Conservation (phyloP, 2,329 filamentous ascomycete species). For the Penicillium capsulatum region DNA sequence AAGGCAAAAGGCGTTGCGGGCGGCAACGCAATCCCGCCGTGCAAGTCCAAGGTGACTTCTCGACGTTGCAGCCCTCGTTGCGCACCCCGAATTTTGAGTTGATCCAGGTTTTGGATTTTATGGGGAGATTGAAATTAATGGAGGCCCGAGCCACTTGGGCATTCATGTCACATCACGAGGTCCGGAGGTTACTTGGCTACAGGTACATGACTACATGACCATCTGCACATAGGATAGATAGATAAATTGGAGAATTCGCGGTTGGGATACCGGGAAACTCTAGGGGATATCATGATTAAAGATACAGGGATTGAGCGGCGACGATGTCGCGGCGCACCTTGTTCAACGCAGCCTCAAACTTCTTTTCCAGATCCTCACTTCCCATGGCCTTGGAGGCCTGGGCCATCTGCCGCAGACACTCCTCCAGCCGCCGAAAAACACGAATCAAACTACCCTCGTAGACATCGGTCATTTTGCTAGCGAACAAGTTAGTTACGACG, state of each 20-base stretch:
- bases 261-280: conserved; percentile 1
- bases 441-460: conserved; percentile 97
- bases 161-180: too few relatives aligned
- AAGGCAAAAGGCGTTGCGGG: conserved; percentile 30
- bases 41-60: conserved; percentile 21
- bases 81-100: too few relatives aligned
- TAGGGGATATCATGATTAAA: conserved; percentile 50
- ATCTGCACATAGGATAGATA: too few relatives aligned
- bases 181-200: too few relatives aligned
- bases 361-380: conserved; percentile 84
- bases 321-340: conserved; percentile 94
- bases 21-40: conserved; percentile 31
- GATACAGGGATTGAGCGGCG: conserved; percentile 86
- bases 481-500: too few relatives aligned
- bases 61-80: conserved; percentile 12
- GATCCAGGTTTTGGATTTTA: too few relatives aligned
- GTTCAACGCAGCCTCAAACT: conserved; percentile 79
- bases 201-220: too few relatives aligned
- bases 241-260: too few relatives aligned
- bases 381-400: conserved; percentile 98
- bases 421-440: conserved; percentile 90
- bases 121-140: too few relatives aligned
- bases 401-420: conserved; percentile 89
- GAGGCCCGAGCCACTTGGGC: too few relatives aligned
- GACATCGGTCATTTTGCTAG: conserved; percentile 99